Percentiles rank a stretch among this genome's conserved stretches.
Conservation (phyloP, 2,329 filamentous ascomycete genomes). For the Teratosphaeria pseudoeucalypti region DNA sequence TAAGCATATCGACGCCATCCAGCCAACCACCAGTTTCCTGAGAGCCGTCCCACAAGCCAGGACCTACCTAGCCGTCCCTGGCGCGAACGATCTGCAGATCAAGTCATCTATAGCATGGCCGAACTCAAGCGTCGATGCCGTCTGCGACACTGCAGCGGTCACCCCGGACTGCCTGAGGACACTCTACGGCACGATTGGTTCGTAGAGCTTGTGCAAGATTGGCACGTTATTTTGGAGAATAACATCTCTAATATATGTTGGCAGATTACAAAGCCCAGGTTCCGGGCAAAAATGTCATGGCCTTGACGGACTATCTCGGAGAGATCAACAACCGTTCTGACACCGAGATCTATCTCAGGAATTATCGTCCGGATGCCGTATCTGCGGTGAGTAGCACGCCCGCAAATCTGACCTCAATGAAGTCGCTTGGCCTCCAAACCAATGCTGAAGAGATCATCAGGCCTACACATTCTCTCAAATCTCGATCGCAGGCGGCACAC, state of each 20-base stretch:
- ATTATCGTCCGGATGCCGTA: conserved; percentile 43
- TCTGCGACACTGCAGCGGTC: conserved; percentile 27
- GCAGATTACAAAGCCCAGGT: conserved; percentile 36
- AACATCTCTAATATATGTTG: not conserved
- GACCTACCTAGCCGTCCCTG: not conserved
- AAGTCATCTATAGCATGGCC: not conserved
- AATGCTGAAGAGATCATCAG: not conserved
- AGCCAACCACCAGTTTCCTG: conserved; percentile 39
- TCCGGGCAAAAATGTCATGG: conserved; percentile 31
- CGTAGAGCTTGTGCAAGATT: not conserved
- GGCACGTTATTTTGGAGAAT: not conserved
- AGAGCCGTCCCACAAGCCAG: not conserved
- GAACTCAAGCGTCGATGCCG: conserved; percentile 18
- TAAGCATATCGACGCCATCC: conserved; percentile 46
- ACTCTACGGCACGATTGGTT: conserved; percentile 39
- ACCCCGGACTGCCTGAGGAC: conserved; percentile 43
- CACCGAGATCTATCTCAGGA: conserved; percentile 46
- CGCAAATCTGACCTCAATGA: not conserved
- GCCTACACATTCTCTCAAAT: conserved; percentile 43
- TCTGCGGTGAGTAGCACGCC: conserved; percentile 29
- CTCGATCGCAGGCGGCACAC: conserved; percentile 45
- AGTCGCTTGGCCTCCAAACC: too few relatives aligned
- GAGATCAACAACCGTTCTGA: conserved; percentile 38
- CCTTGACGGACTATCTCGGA: conserved; percentile 35
- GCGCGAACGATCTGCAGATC: not conserved